Conservation (phyloP, 148 eudicot genomes). For the Vaccinium vitisidaea region DNA sequence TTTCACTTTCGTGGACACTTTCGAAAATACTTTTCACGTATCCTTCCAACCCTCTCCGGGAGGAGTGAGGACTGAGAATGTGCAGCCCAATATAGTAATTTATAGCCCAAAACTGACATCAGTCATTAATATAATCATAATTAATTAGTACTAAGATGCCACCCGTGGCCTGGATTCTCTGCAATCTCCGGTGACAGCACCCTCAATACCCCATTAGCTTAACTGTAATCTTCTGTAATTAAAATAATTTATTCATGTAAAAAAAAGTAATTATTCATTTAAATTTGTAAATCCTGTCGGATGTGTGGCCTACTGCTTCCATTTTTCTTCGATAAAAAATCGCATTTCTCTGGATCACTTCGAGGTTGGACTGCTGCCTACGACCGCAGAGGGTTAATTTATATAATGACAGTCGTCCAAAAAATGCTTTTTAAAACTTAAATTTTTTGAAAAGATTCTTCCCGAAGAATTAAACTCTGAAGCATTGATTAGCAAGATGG, state of each 20-base stretch:
- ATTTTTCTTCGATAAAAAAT: neutral
- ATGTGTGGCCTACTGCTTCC: conserved; percentile 15
- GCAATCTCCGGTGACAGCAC: conserved; percentile 6
- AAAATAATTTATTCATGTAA: neutral
- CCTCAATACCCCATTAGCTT: neutral
- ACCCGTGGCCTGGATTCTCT: conserved; percentile 18
- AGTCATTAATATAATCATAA: neutral
- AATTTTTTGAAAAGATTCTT: too few relatives aligned
- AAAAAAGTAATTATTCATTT: neutral
- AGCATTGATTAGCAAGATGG: too few relatives aligned
- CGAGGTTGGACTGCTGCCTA: too few relatives aligned
- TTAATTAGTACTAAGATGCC: conserved; percentile 9
- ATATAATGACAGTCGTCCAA: too few relatives aligned
- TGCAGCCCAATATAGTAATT: neutral
- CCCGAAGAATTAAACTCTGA: too few relatives aligned
- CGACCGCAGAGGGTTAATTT: too few relatives aligned
- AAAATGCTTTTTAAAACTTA: too few relatives aligned
- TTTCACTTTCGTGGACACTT: neutral
- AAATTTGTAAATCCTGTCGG: neutral
- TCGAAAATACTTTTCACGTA: too few relatives aligned
- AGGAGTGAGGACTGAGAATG: neutral
- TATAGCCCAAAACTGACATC: neutral
- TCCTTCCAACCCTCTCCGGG: neutral
- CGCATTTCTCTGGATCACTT: too few relatives aligned
- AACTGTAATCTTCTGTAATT: neutral